Percentiles rank a stretch among this genome's conserved stretches.
phyloP scores from a whole-genome alignment of 2,329 filamentous ascomycete genomes.

The Aureobasidium sp. region DNA sequence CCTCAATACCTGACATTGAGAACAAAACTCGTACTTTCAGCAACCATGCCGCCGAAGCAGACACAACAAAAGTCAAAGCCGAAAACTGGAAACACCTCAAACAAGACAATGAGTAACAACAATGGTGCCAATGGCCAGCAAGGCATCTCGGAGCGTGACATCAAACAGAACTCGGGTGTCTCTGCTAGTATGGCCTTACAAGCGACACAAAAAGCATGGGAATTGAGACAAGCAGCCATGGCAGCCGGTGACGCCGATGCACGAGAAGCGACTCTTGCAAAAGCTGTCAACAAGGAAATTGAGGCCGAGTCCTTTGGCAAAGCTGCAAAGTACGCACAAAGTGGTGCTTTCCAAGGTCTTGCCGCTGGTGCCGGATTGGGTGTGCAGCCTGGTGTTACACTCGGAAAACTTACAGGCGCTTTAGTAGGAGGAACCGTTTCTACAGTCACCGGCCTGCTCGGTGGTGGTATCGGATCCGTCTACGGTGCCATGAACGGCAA shows the following conservation, averaged over 20 bases:
- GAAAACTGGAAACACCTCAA: neutral
- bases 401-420: conserved; percentile 31
- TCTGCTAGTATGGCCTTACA: conserved; percentile 32
- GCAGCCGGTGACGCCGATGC: conserved; percentile 33
- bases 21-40: neutral
- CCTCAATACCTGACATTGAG: neutral
- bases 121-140: neutral
- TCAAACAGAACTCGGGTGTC: conserved; percentile 33
- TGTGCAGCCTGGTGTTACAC: conserved; percentile 29
- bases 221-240: conserved; percentile 33
- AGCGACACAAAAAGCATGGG: conserved; percentile 33
- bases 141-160: conserved; percentile 29
- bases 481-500: conserved; percentile 31
- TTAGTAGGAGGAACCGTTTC: conserved; percentile 30
- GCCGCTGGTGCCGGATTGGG: conserved; percentile 34
- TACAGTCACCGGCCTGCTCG: conserved; percentile 29
- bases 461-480: conserved; percentile 30
- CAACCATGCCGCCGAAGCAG: conserved; percentile 3
- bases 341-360: conserved; percentile 34
- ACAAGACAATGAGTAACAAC: neutral
- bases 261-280: conserved; percentile 32
- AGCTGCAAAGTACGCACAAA: conserved; percentile 34
- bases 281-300: conserved; percentile 35
- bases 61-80: neutral
- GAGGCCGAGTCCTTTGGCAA: conserved; percentile 37